Evolutionary conservation across 1,139 yeast species (phyloP).

Genomic region (Schwanniomyces etchellsii): DNA sequence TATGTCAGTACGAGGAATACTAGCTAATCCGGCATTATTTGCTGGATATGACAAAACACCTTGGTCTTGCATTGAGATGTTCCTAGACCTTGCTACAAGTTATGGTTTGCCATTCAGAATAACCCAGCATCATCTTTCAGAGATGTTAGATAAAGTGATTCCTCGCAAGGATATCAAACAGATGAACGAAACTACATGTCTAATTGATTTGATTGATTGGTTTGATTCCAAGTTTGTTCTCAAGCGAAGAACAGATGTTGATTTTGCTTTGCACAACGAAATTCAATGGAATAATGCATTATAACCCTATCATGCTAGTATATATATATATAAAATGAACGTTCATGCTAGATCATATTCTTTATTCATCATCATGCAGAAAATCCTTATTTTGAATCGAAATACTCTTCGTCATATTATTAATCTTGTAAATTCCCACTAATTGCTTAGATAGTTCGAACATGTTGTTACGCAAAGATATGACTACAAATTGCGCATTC

Average conservation of each 20-base stretch:
- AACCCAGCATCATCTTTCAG: slow-evolving; percentile 80
- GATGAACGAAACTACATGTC: slow-evolving; percentile 54
- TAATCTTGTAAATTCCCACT: slow-evolving; percentile 92
- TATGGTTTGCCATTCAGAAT: slow-evolving; percentile 83
- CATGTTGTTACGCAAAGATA: slow-evolving; percentile 94
- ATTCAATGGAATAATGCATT: slow-evolving; percentile 46
- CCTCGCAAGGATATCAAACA: slow-evolving; percentile 51
- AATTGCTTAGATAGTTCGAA: slow-evolving; percentile 91
- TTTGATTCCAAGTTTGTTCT: slow-evolving; percentile 66
- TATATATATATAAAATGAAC: slow-evolving; percentile 22
- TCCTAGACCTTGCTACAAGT: slow-evolving; percentile 71
- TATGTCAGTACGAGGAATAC: slow-evolving; percentile 90
- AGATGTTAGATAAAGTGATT: slow-evolving; percentile 70
- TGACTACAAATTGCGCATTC: slow-evolving; percentile 94
- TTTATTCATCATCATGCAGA: slow-evolving; percentile 7
- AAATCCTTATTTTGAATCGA: slow-evolving; percentile 64
- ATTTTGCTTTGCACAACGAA: slow-evolving; percentile 57
- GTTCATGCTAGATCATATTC: slow-evolving; percentile 1
- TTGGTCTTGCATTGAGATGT: slow-evolving; percentile 83
- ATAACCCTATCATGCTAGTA: slow-evolving; percentile 18
- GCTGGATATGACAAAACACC: slow-evolving; percentile 71
- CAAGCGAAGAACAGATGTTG: slow-evolving; percentile 59
- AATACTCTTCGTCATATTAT: slow-evolving; percentile 84
- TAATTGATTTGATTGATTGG: slow-evolving; percentile 74
- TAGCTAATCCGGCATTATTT: slow-evolving; percentile 83